Conservation (phyloP, 2,329 filamentous ascomycete species). For the Epichloe festucae region DNA sequence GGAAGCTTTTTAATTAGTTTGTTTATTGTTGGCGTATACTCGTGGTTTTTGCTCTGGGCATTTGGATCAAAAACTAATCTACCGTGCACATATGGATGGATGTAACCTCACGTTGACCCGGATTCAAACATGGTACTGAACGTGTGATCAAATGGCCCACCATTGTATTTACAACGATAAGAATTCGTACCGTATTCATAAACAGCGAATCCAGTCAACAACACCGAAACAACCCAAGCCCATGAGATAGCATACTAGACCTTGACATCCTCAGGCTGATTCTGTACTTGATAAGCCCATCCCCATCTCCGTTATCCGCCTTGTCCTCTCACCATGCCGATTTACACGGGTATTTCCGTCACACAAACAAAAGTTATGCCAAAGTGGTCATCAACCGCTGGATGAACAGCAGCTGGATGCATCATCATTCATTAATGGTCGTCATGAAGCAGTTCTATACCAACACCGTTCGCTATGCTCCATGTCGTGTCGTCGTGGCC, state of each 20-base stretch:
- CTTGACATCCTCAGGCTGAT: not conserved
- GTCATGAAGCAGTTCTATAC: constrained; percentile 3
- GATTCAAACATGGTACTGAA: not conserved
- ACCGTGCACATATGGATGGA: not conserved
- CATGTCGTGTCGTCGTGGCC: not conserved
- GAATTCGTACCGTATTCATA: not conserved
- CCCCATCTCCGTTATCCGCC: not conserved
- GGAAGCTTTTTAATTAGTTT: not conserved
- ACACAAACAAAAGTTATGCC: not conserved
- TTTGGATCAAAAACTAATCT: too few species aligned
- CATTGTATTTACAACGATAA: not conserved
- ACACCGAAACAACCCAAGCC: not conserved
- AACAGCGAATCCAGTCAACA: not conserved
- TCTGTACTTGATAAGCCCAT: not conserved
- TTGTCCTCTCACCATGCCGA: not conserved
- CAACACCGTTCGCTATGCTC: constrained; percentile 6
- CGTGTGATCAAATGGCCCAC: not conserved
- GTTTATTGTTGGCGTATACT: not conserved
- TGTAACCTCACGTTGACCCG: not conserved
- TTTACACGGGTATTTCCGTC: constrained; percentile 2
- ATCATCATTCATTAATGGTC: not conserved
- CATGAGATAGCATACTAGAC: not conserved
- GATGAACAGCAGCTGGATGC: not conserved
- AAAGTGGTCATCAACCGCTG: not conserved
- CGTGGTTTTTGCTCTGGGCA: too few species aligned